Base-by-base conservation (phyloP, 805 yeast genomes). In the Metschnikowia koreensis region DNA sequence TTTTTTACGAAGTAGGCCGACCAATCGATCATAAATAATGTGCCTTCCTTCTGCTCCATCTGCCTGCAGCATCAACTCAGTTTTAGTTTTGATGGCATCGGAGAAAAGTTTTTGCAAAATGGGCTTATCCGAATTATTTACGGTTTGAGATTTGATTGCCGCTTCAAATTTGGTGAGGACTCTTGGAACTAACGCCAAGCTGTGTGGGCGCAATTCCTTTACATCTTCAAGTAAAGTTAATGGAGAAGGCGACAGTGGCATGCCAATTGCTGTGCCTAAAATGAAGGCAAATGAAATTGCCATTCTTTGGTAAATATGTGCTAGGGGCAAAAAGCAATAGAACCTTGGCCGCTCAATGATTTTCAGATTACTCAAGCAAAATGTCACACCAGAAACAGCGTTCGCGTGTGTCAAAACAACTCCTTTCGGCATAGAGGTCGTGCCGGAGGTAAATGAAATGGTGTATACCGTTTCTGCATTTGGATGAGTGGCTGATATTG, bases 401-500 rank as follows among this genome's bases (percentile, higher is more conserved):
- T 49, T 52, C 17, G 38, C 54, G 39, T 58, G 60, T 9, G 58
- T 47, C 55, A 86, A 70, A 31, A 83, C 81, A 27, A 85, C 93
- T 60, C 93, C 93, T 71, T 87, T 88, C 55, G 93, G 89, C 49
- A 67, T 60, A 41, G 84, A 80, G n/a, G 88, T 83, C 22, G 89
- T 84, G 40, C 81, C 77, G 7, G 88, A 86, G 43, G 79, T 71
- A 52, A 76, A 75, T 17, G 75, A 71, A 31, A 75, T 72, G 22
- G 79, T 74, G 57, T 66, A 73, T 26, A 67, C 54, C 11, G 75
- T 57, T 11, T 72, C 70, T 17, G 68, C 62, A 43, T 58, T 58
- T 9, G 77, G 76, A 26, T 66, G 63, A 15, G 66, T 58, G 46
- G 59, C 61, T 1, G 51, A 50, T 17, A 79, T 53, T 3, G 63